Evolutionary conservation across 345 rosid species (phyloP), one percentile per base, ranked within the genome.

Genomic region (Aquilaria sinensis): DNA sequence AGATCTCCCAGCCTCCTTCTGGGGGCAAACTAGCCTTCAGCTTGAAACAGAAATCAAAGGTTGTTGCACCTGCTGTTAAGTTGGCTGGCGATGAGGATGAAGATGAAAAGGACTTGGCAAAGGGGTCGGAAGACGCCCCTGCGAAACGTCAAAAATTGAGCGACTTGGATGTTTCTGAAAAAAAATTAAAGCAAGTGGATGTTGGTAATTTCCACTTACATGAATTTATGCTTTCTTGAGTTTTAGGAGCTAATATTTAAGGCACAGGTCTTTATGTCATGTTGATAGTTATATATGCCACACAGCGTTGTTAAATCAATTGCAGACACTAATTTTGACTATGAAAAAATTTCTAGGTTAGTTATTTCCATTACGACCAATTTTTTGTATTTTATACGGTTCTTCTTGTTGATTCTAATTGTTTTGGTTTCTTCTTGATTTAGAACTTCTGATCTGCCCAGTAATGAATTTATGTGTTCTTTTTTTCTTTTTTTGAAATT

Each of bases 11-110:
- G 43, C 13, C 70, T 66, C 29, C 75, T 61, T 75, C 83, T 4
- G 83, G 91, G 58, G 97, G 97, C 33, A 94, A 90, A 76, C 91
- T 94, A 67, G 97, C 96, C 23, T 94, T 94, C 81, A 91, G 96
- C 80, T 83, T 94, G 88, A 94, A 90, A 70, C 97, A 78, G 75
- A 94, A 91, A 81, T 85, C 99, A 31, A 94, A 91, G 84, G 76
- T 90, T 72, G 85, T 86, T 47, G 81, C 86, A 31, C 96, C 97
- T 77, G 80, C 85, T 56, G 87, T 90, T 64, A 86, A 77, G 80
- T 80, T 94, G 77, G 90, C 82, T 56, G 84, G 72, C 47, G 96
- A 94, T 49, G 99, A 94, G 34, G 97, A 88, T 65, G 96, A 90
- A 73, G 93, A 81, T 60, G 96, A 83, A 61, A 79, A 47, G 37